Conservation (phyloP, 2,329 filamentous ascomycete genomes). For the Whalleya microplaca region DNA sequence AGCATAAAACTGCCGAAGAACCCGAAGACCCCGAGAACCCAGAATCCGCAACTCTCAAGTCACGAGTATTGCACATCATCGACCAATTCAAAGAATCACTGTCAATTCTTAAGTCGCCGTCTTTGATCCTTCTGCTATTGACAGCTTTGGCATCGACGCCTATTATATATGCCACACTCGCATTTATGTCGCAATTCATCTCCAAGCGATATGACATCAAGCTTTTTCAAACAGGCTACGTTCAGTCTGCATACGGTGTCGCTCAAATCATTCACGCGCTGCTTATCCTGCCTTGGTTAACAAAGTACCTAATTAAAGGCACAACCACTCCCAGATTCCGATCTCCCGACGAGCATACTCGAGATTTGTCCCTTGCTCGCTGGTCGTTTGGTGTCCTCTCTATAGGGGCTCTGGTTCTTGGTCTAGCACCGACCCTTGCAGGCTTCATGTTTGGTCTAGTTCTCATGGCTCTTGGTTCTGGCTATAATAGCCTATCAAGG, state of each 20-base stretch:
- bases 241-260: constrained; percentile 35
- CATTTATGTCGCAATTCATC: constrained; percentile 37
- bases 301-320: constrained; percentile 23
- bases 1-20: constrained; percentile 5
- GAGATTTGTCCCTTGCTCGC: constrained; percentile 34
- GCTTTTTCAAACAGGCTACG: constrained; percentile 37
- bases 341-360: constrained; percentile 30
- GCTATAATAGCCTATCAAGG: constrained; percentile 31
- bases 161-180: constrained; percentile 21
- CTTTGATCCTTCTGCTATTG: constrained; percentile 31
- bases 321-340: constrained; percentile 23
- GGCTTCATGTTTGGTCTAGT: constrained; percentile 35
- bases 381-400: constrained; percentile 31
- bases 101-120: constrained; percentile 31
- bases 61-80: constrained; percentile 19
- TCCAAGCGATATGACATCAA: constrained; percentile 37
- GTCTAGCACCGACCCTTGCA: constrained; percentile 29
- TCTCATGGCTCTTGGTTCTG: constrained; percentile 35
- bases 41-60: constrained; percentile 4
- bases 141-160: constrained; percentile 24
- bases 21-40: not conserved
- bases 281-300: constrained; percentile 34
- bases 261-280: constrained; percentile 33
- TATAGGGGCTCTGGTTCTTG: constrained; percentile 31
- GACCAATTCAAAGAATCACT: constrained; percentile 30